These are phyloP conservation scores for Didymella arachidicola DNA, from an alignment of 2,329 filamentous ascomycete genomes.

Conservation along the genomic window DNA sequence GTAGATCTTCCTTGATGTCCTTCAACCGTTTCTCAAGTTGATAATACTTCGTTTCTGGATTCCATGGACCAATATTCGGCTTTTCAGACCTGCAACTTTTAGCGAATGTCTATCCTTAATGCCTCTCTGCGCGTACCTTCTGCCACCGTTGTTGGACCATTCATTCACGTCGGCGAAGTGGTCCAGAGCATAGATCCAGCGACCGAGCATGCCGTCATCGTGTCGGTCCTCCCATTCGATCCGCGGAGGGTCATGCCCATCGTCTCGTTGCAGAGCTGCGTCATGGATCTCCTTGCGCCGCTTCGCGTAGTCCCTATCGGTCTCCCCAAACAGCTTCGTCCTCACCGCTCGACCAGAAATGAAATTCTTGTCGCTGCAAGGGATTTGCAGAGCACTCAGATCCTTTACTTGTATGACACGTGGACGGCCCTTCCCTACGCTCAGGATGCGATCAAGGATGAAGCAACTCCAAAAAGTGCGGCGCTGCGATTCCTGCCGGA, in stretches of 20 bases:
- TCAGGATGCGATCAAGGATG: constrained; percentile 73
- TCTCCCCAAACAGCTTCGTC: constrained; percentile 42
- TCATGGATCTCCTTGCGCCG: constrained; percentile 23
- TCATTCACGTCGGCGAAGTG: constrained; percentile 63
- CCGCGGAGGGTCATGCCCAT: constrained; percentile 13
- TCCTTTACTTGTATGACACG: constrained; percentile 67
- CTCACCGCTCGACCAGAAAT: constrained; percentile 66
- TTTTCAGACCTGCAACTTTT: constrained; percentile 33
- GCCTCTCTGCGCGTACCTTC: constrained; percentile 52
- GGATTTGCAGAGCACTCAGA: constrained; percentile 67
- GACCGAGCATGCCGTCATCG: constrained; percentile 57
- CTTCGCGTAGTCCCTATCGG: constrained; percentile 24
- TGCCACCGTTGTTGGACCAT: constrained; percentile 66
- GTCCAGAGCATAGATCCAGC: constrained; percentile 63
- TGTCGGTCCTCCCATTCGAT: constrained; percentile 59
- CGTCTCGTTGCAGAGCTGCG: constrained; percentile 2
- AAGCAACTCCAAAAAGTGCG: constrained; percentile 79
- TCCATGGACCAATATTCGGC: constrained; percentile 66
- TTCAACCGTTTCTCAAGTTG: constrained; percentile 61
- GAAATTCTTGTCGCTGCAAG: constrained; percentile 72
- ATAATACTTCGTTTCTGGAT: constrained; percentile 62
- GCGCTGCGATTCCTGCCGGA: constrained; percentile 69
- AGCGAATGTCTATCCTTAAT: neutral
- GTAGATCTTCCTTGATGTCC: constrained; percentile 63
- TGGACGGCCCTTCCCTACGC: constrained; percentile 68